Conservation (phyloP, 2,329 filamentous ascomycete species). For the Talaromyces sp. region DNA sequence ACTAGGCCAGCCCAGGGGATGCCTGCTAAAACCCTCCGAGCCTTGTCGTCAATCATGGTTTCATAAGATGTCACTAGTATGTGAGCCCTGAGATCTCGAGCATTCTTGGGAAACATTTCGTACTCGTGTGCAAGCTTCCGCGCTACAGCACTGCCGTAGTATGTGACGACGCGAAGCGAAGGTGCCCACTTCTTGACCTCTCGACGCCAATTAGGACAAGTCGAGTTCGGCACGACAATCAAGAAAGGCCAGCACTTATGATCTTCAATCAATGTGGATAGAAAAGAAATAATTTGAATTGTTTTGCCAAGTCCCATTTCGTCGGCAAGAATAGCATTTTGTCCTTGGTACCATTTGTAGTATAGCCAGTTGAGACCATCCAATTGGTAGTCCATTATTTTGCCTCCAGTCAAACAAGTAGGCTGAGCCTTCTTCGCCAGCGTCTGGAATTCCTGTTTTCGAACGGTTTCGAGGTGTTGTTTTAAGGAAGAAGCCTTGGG, state of each 20-base stretch:
- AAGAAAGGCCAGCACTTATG: conserved; percentile 85
- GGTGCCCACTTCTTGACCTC: conserved; percentile 95
- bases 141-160: conserved; percentile 73
- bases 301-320: conserved; percentile 99
- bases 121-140: conserved; percentile 75
- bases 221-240: conserved; percentile 89
- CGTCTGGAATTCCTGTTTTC: conserved; percentile 63
- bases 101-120: conserved; percentile 70
- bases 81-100: conserved; percentile 74
- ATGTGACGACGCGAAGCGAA: conserved; percentile 81
- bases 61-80: conserved; percentile 95
- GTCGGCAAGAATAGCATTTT: conserved; percentile 89
- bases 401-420: conserved; percentile 66
- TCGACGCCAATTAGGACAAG: conserved; percentile 94
- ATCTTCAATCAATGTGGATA: conserved; percentile 69
- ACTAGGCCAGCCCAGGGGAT: conserved; percentile 85
- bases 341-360: conserved; percentile 76
- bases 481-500: conserved; percentile 56
- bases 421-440: conserved; percentile 72
- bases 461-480: conserved; percentile 65
- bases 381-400: conserved; percentile 89
- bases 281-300: conserved; percentile 81
- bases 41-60: conserved; percentile 71
- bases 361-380: conserved; percentile 95
- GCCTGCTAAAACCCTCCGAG: conserved; percentile 61